Conservation (phyloP, 768 basidiomycete species). For the Collybia sp. region DNA sequence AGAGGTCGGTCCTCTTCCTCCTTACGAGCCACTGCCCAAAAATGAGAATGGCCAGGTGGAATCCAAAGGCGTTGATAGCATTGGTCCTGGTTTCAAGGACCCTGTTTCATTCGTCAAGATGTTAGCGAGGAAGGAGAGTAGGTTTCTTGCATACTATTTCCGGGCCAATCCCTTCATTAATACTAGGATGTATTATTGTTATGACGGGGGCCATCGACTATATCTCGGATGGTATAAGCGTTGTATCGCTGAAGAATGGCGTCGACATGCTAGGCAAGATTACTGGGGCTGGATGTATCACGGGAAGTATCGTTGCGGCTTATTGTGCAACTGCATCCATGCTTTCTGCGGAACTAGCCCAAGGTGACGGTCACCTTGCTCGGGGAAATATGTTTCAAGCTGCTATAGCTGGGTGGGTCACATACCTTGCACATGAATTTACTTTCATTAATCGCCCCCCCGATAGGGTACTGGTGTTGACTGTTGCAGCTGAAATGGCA, state of each 20-base stretch:
- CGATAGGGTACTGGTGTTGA: slow-evolving; percentile 51
- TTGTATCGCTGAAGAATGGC: slow-evolving; percentile 74
- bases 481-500: slow-evolving; percentile 59
- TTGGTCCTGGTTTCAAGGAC: slow-evolving; percentile 72
- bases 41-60: slow-evolving; percentile 40
- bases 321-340: slow-evolving; percentile 69
- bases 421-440: neutral
- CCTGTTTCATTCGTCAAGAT: slow-evolving; percentile 64
- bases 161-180: neutral
- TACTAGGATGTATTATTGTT: slow-evolving; percentile 70
- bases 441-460: slow-evolving; percentile 3
- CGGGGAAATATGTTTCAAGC: slow-evolving; percentile 74
- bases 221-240: slow-evolving; percentile 72
- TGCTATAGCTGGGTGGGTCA: slow-evolving; percentile 68
- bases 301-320: slow-evolving; percentile 71
- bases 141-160: slow-evolving; percentile 21
- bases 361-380: slow-evolving; percentile 43
- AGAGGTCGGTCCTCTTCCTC: slow-evolving; percentile 45
- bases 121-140: slow-evolving; percentile 73
- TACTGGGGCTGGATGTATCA: slow-evolving; percentile 88
- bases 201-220: slow-evolving; percentile 81
- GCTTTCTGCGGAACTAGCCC: slow-evolving; percentile 25
- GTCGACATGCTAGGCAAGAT: slow-evolving; percentile 69
- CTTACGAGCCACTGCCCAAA: neutral
- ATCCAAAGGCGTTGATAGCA: slow-evolving; percentile 83